Evolutionary conservation across 345 rosid genomes (phyloP), one percentile per base, ranked within the genome.

Genomic region (Salix suchowensis): DNA sequence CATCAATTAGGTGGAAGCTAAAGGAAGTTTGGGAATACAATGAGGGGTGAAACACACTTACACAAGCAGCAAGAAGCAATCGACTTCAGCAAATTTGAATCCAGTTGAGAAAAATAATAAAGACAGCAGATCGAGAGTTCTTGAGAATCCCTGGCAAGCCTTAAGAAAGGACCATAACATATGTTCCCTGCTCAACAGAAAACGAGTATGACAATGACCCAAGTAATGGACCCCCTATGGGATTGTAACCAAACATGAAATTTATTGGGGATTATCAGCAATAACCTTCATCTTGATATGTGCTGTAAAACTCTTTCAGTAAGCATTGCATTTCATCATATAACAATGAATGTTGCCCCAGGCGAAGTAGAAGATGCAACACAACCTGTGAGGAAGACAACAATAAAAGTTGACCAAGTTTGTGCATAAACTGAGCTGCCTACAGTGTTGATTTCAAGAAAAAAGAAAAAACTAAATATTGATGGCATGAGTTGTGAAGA

Each of bases 81-180:
- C 18, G 98, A 85, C 75, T 84, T 86, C 88, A 96, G 86, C 73
- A 90, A 61, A 67, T 52, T 65, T 61, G 83, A 69, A 58, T 86
- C 89, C 79, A 92, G 70, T 70, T 76, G 78, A 58, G 93, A 77
- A 80, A 92, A 96, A 78, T 91, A 89, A 82, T 82, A 87, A 42
- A 93, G 91, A 85, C 91, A 82, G 76, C 83, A 85, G 58, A 89
- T 65, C 34, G 97, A 77, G 70, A 91, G 82, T 72, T 90, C 93
- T 84, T 93, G 98, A 75, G 82, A 78, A 81, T 87, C 90, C 79
- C 77, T 44, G 16, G 91, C 85, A 79, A 96, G 97, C 65, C 79
- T 86, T 65, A 88, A 42, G 84, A 96, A 93, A 77, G 92, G 92
- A 71, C 99, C 99, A 82, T 84, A 84, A 64, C 64, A 32, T 68